Evolutionary conservation across 2,329 filamentous ascomycete genomes (phyloP).

Genomic region (Colletotrichum sublineola): DNA sequence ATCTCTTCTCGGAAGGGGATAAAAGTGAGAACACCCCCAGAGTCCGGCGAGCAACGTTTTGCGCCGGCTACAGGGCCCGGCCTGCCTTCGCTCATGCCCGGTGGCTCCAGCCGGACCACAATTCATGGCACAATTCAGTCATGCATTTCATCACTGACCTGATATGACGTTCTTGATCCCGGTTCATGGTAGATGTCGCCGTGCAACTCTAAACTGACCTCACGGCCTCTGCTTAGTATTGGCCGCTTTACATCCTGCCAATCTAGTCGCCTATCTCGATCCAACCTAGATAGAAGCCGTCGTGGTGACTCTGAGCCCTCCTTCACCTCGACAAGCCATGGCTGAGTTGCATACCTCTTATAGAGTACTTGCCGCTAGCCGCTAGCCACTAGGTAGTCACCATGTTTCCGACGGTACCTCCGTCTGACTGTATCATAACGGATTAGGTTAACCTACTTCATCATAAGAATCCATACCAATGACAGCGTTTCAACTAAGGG

Average conservation of each 20-base stretch:
- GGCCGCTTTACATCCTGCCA: neutral
- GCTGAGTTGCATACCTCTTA: neutral
- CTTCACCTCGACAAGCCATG: neutral
- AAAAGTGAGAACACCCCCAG: too few species aligned
- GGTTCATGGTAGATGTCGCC: neutral
- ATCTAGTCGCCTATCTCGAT: neutral
- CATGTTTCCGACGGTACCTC: neutral
- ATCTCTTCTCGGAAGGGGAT: neutral
- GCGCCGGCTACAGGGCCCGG: neutral
- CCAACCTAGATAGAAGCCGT: neutral
- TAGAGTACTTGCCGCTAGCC: neutral
- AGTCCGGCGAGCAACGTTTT: neutral
- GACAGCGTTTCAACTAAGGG: neutral
- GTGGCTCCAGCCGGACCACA: neutral
- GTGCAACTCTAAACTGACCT: conserved; percentile 28
- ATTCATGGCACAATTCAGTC: neutral
- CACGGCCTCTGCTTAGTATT: neutral
- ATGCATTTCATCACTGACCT: neutral
- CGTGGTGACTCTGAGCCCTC: neutral
- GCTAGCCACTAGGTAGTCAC: neutral
- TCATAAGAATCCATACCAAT: too few species aligned
- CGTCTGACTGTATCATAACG: neutral
- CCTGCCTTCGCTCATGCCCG: neutral
- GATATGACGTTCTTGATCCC: neutral
- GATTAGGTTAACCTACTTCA: neutral